A percentile compares a stretch with the other conserved stretches of the same genome.
Evolutionary conservation across 495 filamentous ascomycete genomes (phyloP).

Genomic region (Podospora comata): DNA sequence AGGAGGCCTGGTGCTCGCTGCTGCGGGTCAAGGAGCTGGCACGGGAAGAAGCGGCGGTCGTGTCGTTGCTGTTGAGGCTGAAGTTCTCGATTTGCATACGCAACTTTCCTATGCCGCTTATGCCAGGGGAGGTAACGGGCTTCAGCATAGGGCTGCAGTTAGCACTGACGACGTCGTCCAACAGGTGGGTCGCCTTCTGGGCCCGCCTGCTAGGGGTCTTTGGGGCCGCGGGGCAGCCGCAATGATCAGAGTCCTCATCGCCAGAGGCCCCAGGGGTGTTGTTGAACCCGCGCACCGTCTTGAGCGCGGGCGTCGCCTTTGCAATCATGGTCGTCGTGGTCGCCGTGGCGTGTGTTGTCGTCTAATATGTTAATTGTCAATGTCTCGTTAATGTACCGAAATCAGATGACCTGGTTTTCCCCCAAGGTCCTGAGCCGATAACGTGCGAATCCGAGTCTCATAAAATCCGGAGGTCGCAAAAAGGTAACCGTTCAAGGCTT

Average conservation of each 20-base stretch:
- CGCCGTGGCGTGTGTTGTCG: not conserved
- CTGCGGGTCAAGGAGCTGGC: constrained; percentile 42
- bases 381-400: not conserved
- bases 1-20: constrained; percentile 38
- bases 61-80: constrained; percentile 54
- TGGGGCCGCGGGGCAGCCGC: constrained; percentile 33
- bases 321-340: constrained; percentile 32
- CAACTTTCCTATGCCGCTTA: constrained; percentile 72
- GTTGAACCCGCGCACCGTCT: constrained; percentile 70
- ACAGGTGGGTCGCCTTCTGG: constrained; percentile 23
- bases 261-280: constrained; percentile 74
- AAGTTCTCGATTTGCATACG: constrained; percentile 66
- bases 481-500: constrained; percentile 36
- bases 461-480: constrained; percentile 14
- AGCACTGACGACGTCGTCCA: constrained; percentile 55
- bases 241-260: constrained; percentile 79
- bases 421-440: not conserved
- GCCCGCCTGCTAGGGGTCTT: constrained; percentile 31
- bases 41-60: constrained; percentile 38
- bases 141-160: constrained; percentile 61
- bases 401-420: not conserved
- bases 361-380: constrained; percentile 8
- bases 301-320: constrained; percentile 60
- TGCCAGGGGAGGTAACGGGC: constrained; percentile 51
- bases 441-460: constrained; percentile 7